A percentile compares a stretch with the other conserved stretches of the same genome.
Conservation (phyloP, 371 early-diverging fungal species). For the Paramicrosporidium saccamoebae region DNA sequence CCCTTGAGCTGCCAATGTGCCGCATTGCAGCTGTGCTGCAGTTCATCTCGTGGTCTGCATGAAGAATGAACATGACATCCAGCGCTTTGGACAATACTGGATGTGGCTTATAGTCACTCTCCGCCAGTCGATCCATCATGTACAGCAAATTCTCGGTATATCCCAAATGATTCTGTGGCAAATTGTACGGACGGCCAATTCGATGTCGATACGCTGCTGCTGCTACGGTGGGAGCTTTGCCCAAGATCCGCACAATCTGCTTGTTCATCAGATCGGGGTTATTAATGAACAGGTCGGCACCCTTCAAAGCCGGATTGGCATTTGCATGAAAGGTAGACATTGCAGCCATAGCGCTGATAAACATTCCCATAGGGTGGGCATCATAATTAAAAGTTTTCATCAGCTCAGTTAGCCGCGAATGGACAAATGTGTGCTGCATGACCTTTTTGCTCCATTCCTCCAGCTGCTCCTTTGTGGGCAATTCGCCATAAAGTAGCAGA, state of each 20-base stretch:
- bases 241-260: conserved; percentile 16
- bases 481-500: conserved; percentile 11
- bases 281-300: conserved; percentile 10
- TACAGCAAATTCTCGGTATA: conserved; percentile 16
- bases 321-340: conserved; percentile 23
- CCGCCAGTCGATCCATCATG: conserved; percentile 18
- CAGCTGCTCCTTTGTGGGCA: conserved; percentile 7
- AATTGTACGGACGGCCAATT: conserved; percentile 12
- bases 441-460: conserved; percentile 7
- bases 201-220: conserved; percentile 12
- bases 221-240: conserved; percentile 22
- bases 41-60: conserved; percentile 11
- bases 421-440: conserved; percentile 17
- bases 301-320: conserved; percentile 15
- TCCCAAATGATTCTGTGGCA: conserved; percentile 8
- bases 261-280: conserved; percentile 8
- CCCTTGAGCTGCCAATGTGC: conserved; percentile 12
- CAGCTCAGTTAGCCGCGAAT: conserved; percentile 8
- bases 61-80: conserved; percentile 18
- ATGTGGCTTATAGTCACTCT: conserved; percentile 13
- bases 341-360: conserved; percentile 11
- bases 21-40: conserved; percentile 23
- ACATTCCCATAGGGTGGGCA: conserved; percentile 25
- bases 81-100: conserved; percentile 11
- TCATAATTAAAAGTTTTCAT: conserved; percentile 18